Evolutionary conservation across 169 alveolate species (phyloP), one percentile per base, ranked within the genome.

Genomic region (Pseudocohnilembus persalinus): DNA sequence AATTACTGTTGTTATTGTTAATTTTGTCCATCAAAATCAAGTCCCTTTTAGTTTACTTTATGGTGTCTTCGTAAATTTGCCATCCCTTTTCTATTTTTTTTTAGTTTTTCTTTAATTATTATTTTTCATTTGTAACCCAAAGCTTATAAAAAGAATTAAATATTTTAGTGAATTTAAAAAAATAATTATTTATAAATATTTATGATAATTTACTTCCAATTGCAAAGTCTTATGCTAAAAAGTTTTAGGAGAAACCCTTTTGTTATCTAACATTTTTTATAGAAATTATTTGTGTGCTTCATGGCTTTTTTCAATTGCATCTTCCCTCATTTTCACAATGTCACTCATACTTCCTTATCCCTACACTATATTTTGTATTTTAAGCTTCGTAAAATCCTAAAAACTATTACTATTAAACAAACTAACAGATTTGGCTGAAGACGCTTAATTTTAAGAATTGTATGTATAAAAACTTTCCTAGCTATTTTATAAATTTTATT

Each of bases 21-120:
- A 49, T 49, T 49, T 49, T 49, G 68, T 49, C 68, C 4, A 49
- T 4, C 20, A 49, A 20, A 49, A 49, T 49, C 68, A 79, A n/a
- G 16, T 72, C 84, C 49, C 84, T 79, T 72, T 79, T 79, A 0
- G 84, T 79, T 31, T 79, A 29, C 25, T 63, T 79, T 27, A 79
- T 31, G 15, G 84, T 79, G 1, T 79, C 74, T 34, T 68, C 84
- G 64, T 49, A 79, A 35, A 28, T 63, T 33, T 64, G 32, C 76
- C 76, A 79, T 34, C 84, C 84, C 26, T 73, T 79, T 79, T 79
- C 84, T 20, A 79, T 49, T 63, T 79, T 33, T 28, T 63, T 29
- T 6, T 79, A 34, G 11, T 79, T 79, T 79, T 64, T 79, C 49
- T 63, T 4, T 26, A 79, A 63, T 32, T 30, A 4, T 49, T 49